Conservation (phyloP, 441 rosid genomes). For the Pelargonium cotyledonis region DNA sequence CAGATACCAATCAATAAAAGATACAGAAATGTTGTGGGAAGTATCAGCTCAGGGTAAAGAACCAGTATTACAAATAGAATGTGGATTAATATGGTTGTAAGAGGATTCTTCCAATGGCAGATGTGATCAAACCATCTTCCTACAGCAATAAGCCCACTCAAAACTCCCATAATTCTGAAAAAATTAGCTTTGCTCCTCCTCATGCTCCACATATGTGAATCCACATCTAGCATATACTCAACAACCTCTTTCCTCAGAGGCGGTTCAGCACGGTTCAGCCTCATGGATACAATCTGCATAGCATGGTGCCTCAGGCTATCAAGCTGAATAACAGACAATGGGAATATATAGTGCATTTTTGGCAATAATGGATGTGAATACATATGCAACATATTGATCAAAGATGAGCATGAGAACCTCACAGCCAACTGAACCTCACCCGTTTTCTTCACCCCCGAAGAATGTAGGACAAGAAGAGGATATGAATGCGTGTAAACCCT, state of each 20-base stretch:
- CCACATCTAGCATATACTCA: constrained; percentile 88
- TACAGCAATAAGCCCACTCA: constrained; percentile 52
- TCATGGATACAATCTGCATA: constrained; percentile 69
- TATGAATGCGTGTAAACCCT: constrained; percentile 76
- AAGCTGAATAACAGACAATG: constrained; percentile 71
- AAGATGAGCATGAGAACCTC: constrained; percentile 63
- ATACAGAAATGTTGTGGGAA: constrained; percentile 71
- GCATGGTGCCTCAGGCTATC: constrained; percentile 82
- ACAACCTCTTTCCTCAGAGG: constrained; percentile 80
- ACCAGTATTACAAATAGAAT: constrained; percentile 57
- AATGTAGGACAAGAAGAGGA: constrained; percentile 70
- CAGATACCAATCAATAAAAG: constrained; percentile 70
- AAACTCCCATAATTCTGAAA: constrained; percentile 65
- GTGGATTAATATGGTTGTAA: constrained; percentile 64
- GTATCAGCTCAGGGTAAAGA: constrained; percentile 64
- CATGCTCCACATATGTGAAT: constrained; percentile 88
- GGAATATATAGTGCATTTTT: constrained; percentile 84
- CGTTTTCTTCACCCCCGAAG: constrained; percentile 73
- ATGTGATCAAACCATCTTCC: constrained; percentile 68
- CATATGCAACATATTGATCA: constrained; percentile 65
- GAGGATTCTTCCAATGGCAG: constrained; percentile 74
- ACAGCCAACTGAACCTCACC: constrained; percentile 83
- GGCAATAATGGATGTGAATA: constrained; percentile 79
- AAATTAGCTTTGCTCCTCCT: constrained; percentile 87
- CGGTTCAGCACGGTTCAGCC: constrained; percentile 84